Conservation (phyloP, 2,329 filamentous ascomycete species). For the Cercospora brassicicola region DNA sequence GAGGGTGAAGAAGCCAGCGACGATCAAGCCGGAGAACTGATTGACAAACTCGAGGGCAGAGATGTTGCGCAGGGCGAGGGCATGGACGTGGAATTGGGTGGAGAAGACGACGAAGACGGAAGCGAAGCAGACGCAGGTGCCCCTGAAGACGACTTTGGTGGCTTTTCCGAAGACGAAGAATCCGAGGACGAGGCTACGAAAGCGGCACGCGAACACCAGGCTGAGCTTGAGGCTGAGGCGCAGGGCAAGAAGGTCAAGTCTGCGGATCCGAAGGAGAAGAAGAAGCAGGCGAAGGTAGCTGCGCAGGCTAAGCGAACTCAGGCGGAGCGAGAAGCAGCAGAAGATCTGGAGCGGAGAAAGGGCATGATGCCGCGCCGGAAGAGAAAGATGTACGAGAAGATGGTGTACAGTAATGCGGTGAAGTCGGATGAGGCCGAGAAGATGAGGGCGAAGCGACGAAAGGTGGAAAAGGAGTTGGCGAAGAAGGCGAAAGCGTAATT, state of each 20-base stretch:
- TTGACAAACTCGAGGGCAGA: conserved; percentile 30
- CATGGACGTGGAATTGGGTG: conserved; percentile 50
- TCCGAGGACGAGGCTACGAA: conserved; percentile 61
- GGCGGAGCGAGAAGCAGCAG: conserved; percentile 66
- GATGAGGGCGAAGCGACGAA: conserved; percentile 85
- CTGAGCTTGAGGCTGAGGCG: conserved; percentile 89
- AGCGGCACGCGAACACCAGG: conserved; percentile 71
- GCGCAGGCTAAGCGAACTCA: conserved; percentile 66
- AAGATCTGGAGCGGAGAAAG: conserved; percentile 89
- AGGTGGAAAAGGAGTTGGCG: conserved; percentile 60
- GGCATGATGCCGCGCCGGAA: conserved; percentile 99
- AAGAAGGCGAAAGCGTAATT: conserved; percentile 16
- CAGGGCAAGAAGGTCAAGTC: conserved; percentile 59
- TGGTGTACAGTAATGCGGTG: conserved; percentile 93
- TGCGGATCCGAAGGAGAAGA: conserved; percentile 56
- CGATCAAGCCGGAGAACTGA: conserved; percentile 45
- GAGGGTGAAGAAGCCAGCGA: conserved; percentile 41
- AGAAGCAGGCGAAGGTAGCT: conserved; percentile 66
- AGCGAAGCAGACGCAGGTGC: conserved; percentile 51
- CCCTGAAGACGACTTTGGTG: conserved; percentile 48
- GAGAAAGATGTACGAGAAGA: conserved; percentile 95
- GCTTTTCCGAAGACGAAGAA: conserved; percentile 51
- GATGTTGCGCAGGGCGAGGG: conserved; percentile 39
- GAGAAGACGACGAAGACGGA: conserved; percentile 47
- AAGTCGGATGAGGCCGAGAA: conserved; percentile 87